phyloP scores from a whole-genome alignment of 257 asterid genomes.

The Jacaranda mimosifolia region DNA sequence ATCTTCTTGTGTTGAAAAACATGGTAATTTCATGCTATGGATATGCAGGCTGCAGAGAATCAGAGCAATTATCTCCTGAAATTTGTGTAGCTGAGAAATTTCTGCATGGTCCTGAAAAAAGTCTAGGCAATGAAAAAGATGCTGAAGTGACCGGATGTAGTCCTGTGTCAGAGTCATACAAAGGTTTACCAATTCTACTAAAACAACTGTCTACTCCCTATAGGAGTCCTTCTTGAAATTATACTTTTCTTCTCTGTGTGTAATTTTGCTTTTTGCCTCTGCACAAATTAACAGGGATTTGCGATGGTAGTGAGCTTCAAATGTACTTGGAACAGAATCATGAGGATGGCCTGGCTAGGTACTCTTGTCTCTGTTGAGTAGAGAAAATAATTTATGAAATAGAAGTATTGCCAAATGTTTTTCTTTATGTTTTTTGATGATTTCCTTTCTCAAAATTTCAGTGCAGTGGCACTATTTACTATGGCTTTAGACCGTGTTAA shows the following conservation, averaged over 20 bases:
- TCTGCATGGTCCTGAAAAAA: slow-evolving; percentile 44
- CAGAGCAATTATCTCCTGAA: slow-evolving; percentile 51
- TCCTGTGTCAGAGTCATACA: slow-evolving; percentile 50
- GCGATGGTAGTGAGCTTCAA: slow-evolving; percentile 49
- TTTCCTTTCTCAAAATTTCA: slow-evolving; percentile 49
- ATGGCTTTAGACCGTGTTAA: slow-evolving; percentile 72
- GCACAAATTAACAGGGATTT: slow-evolving; percentile 53
- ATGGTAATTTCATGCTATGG: slow-evolving; percentile 34
- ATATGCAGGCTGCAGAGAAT: slow-evolving; percentile 57
- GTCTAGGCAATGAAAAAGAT: slow-evolving; percentile 44
- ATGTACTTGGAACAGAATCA: slow-evolving; percentile 57
- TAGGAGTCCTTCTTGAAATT: slow-evolving; percentile 32
- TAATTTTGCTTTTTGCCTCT: slow-evolving; percentile 35
- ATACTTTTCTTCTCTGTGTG: slow-evolving; percentile 13
- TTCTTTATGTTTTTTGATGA: slow-evolving; percentile 22
- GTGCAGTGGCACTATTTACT: slow-evolving; percentile 72
- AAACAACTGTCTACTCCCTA: slow-evolving; percentile 27
- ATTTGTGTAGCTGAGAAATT: slow-evolving; percentile 39
- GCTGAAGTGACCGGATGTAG: slow-evolving; percentile 48
- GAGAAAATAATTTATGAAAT: slow-evolving; percentile 30
- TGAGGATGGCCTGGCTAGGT: slow-evolving; percentile 76
- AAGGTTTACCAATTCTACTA: slow-evolving; percentile 51
- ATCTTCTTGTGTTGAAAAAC: slow-evolving; percentile 32
- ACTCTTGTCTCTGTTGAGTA: slow-evolving; percentile 42
- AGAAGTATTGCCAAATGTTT: slow-evolving; percentile 25